A percentile compares a stretch with the other conserved stretches of the same genome.
phyloP scores from a whole-genome alignment of 2,329 filamentous ascomycete genomes.

The Diaporthe caulivora region DNA sequence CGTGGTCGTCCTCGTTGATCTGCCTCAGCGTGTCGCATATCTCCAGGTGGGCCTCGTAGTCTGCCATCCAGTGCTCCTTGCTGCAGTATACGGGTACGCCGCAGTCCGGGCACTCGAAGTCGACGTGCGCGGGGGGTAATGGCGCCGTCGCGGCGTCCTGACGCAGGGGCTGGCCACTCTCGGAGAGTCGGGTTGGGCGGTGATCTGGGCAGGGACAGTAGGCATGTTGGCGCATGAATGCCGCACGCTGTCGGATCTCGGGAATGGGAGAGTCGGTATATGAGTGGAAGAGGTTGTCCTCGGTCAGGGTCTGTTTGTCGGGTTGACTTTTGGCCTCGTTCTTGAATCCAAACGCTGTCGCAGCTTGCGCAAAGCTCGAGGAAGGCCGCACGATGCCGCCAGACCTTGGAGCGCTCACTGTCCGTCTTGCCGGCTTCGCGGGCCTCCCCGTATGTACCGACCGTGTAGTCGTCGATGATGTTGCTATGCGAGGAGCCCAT shows the following conservation, averaged over 20 bases:
- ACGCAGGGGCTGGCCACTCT: slow-evolving; percentile 74
- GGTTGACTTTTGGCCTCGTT: not conserved
- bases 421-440: slow-evolving; percentile 13
- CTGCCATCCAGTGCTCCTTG: slow-evolving; percentile 94
- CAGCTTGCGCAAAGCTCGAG: slow-evolving; percentile 36
- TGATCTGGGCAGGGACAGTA: slow-evolving; percentile 94
- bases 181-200: slow-evolving; percentile 77
- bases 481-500: slow-evolving; percentile 32
- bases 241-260: slow-evolving; percentile 87
- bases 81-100: slow-evolving; percentile 94
- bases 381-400: slow-evolving; percentile 18
- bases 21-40: slow-evolving; percentile 92
- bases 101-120: slow-evolving; percentile 96
- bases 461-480: slow-evolving; percentile 24
- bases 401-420: slow-evolving; percentile 12
- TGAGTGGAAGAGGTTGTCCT: slow-evolving; percentile 92
- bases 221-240: slow-evolving; percentile 92
- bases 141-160: slow-evolving; percentile 58
- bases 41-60: slow-evolving; percentile 92
- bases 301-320: slow-evolving; percentile 61
- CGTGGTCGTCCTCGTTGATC: slow-evolving; percentile 98
- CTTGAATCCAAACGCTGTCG: slow-evolving; percentile 26
- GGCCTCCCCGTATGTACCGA: slow-evolving; percentile 34
- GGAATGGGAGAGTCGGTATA: slow-evolving; percentile 91
- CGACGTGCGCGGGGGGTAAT: slow-evolving; percentile 82